These are phyloP conservation scores for Cornus florida DNA, from an alignment of 148 eudicot species.

Conservation along the genomic window DNA sequence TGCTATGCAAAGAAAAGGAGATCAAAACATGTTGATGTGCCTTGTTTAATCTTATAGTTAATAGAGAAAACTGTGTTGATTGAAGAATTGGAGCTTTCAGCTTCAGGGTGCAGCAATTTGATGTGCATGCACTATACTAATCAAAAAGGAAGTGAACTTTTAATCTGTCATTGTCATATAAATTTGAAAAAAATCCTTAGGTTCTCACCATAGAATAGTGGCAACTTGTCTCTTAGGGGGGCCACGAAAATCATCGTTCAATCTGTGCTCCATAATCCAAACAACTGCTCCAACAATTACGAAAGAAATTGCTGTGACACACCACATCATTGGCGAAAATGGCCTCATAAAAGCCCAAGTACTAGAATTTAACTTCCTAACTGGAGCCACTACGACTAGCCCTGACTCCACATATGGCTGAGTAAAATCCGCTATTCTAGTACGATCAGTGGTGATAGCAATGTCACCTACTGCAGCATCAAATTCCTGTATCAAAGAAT, in stretches of 20 bases:
- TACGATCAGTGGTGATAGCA: slow-evolving; percentile 58
- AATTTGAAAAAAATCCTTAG: not conserved
- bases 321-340: slow-evolving; percentile 57
- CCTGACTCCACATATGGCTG: slow-evolving; percentile 73
- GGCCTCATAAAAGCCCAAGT: slow-evolving; percentile 67
- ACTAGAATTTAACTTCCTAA: slow-evolving; percentile 36
- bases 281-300: slow-evolving; percentile 49
- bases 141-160: not conserved
- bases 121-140: not conserved
- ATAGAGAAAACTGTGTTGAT: no score
- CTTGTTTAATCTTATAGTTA: not conserved
- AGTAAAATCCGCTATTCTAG: slow-evolving; percentile 58
- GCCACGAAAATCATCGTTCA: slow-evolving; percentile 74
- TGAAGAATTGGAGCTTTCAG: not conserved
- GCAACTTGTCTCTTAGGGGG: slow-evolving; percentile 47
- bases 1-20: not conserved
- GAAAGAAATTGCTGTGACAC: slow-evolving; percentile 41
- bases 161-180: not conserved
- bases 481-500: slow-evolving; percentile 37
- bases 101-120: not conserved
- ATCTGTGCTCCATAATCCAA: slow-evolving; percentile 67
- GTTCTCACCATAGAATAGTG: slow-evolving; percentile 34
- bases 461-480: slow-evolving; percentile 78
- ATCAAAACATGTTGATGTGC: no score
- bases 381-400: slow-evolving; percentile 65